phyloP scores from a whole-genome alignment of 1,139 yeast species.

The Zygotorulaspora mrakii region DNA sequence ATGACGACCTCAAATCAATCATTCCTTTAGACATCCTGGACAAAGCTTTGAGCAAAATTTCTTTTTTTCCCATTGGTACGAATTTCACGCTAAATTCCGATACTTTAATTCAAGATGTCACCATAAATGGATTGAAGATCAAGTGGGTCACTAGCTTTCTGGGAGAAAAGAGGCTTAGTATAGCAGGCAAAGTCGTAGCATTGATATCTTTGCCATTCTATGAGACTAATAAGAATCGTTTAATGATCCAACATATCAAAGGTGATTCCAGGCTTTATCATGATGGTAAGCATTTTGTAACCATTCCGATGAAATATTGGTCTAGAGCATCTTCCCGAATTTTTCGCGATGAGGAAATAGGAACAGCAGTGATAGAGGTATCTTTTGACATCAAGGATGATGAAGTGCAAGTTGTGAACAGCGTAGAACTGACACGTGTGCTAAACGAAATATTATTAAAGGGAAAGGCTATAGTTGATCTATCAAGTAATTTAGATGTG shows the following conservation, averaged over 20 bases:
- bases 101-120: conserved; percentile 34
- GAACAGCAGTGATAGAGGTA: conserved; percentile 24
- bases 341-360: conserved; percentile 21
- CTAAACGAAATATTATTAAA: conserved; percentile 37
- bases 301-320: conserved; percentile 40
- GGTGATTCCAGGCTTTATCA: conserved; percentile 39
- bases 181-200: conserved; percentile 36
- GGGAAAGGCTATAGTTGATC: conserved; percentile 36
- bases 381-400: conserved; percentile 36
- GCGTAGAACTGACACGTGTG: conserved; percentile 36
- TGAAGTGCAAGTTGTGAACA: conserved; percentile 35
- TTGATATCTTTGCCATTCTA: conserved; percentile 34
- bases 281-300: conserved; percentile 35
- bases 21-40: conserved; percentile 19
- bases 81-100: conserved; percentile 25
- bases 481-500: conserved; percentile 38
- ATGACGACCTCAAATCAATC: conserved; percentile 11
- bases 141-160: conserved; percentile 32
- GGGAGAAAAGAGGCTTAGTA: conserved; percentile 29
- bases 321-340: conserved; percentile 35
- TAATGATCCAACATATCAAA: conserved; percentile 32
- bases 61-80: conserved; percentile 23
- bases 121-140: conserved; percentile 36
- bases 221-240: conserved; percentile 24
- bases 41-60: conserved; percentile 15